Percentiles rank a stretch among this genome's conserved stretches.
phyloP scores from a whole-genome alignment of 179 eudicot species.

The Corrigiola litoralis region DNA sequence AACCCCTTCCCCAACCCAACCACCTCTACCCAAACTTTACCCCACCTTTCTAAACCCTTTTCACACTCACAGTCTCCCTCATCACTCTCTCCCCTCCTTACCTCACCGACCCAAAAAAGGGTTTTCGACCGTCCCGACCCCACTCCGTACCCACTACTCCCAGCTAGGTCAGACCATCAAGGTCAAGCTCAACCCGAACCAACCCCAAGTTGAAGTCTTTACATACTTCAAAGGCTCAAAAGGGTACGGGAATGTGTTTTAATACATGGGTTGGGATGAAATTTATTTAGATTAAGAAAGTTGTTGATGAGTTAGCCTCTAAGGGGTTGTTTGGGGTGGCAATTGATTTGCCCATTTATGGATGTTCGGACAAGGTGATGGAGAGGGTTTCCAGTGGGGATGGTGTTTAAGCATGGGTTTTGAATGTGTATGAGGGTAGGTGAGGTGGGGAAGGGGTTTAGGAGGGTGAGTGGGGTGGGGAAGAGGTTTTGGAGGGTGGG shows the following conservation, averaged over 20 bases:
- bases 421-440: slow-evolving; percentile 59
- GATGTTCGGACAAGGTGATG: slow-evolving; percentile 70
- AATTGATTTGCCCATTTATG: slow-evolving; percentile 82
- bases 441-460: slow-evolving; percentile 60
- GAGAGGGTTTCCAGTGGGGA: slow-evolving; percentile 33
- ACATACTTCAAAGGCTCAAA: slow-evolving; percentile 49
- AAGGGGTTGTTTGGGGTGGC: slow-evolving; percentile 56
- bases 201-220: slow-evolving; percentile 55
- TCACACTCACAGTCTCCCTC: slow-evolving; percentile 51
- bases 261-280: slow-evolving; percentile 78
- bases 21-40: slow-evolving; percentile 20
- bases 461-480: slow-evolving; percentile 46
- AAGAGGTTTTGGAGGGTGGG: slow-evolving; percentile 1
- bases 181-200: slow-evolving; percentile 49
- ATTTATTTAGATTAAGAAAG: slow-evolving; percentile 47
- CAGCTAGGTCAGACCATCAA: slow-evolving; percentile 55
- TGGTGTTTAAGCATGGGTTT: slow-evolving; percentile 45
- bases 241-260: slow-evolving; percentile 42
- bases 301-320: slow-evolving; percentile 45
- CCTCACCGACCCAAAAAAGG: slow-evolving; percentile 67
- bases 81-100: slow-evolving; percentile 49
- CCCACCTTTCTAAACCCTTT: slow-evolving; percentile 66
- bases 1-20: slow-evolving; percentile 16
- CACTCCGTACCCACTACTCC: slow-evolving; percentile 61
- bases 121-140: slow-evolving; percentile 63